phyloP scores from a whole-genome alignment of 208 protist species.

The Angomonas ambiguus region DNA sequence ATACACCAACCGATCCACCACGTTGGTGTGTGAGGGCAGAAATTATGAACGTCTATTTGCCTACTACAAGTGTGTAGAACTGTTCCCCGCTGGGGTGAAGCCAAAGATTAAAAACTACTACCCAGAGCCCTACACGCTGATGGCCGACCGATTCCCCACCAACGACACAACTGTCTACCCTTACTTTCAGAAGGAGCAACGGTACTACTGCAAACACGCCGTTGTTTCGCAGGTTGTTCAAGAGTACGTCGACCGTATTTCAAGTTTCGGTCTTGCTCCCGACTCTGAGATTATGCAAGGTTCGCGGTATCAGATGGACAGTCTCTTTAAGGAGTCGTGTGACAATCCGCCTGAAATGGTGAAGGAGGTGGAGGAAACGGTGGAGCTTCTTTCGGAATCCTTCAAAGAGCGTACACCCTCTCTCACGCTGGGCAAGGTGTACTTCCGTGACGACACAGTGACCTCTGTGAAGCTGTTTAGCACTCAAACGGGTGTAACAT shows the following conservation, averaged over 20 bases:
- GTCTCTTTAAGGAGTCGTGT: background rate
- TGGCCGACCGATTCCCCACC: background rate
- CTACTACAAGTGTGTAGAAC: background rate
- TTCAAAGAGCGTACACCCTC: too few relatives aligned
- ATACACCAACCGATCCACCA: background rate
- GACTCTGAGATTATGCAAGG: background rate
- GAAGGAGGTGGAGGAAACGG: background rate
- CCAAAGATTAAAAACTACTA: background rate
- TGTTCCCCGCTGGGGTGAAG: background rate
- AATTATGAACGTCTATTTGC: background rate
- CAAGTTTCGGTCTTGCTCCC: background rate
- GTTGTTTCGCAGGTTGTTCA: background rate
- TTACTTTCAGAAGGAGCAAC: background rate
- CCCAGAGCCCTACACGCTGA: background rate
- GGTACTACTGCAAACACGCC: background rate
- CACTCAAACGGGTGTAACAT: background rate
- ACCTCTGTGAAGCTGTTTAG: background rate
- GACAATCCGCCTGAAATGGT: background rate
- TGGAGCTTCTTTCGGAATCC: background rate
- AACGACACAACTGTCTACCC: background rate
- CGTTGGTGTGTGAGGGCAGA: background rate
- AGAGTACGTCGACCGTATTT: background rate
- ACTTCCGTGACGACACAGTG: background rate
- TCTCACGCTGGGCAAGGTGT: background rate
- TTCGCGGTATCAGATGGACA: background rate